Evolutionary conservation across 2,329 filamentous ascomycete genomes (phyloP), one percentile per base, ranked within the genome.

Genomic region (Aspergillus melleus): DNA sequence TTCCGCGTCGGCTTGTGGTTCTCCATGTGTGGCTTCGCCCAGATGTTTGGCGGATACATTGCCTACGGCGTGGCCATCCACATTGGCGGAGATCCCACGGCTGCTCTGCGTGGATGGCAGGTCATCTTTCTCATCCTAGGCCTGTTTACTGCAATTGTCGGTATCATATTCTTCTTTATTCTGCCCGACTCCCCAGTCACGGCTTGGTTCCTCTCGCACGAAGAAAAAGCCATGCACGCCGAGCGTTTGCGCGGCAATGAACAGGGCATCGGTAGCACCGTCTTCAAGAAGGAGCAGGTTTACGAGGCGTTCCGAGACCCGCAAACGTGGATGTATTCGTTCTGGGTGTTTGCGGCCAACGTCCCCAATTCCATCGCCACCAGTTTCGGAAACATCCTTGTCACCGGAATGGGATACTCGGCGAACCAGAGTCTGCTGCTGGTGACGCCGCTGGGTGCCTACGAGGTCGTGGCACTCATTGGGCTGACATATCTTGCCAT

Each of bases 21-120:
- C 54, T 54, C 58, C 19, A 71, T 72, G 49, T 73, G 73, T 62
- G 75, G 70, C 29, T 69, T 64, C 46, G 74, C 72, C 8, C 72
- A 74, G 58, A 76, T 76, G 68, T 70, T 78, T 14, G 74, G 75
- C 6, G 74, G 75, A 5, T 76, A 73, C 57, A 70, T 77, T 44
- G 72, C 74, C 1, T 76, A 74, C 42, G 75, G 75, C 24, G 66
- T 77, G 0, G 64, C 64, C 9, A 61, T 61, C 19, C 64, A 68
- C 26, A 60, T 70, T 6, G 74, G 70, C 0, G 66, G 64, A 8
- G 72, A 76, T 54, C 66, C 68, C 4, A 61, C 64, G 3, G 70
- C 70, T 26, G 52, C 65, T 1, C 61, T 77, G 8, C 64, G 55
- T 22, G 70, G 72, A 12, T 78, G 76, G 76, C 71, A 75, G 64